These are phyloP conservation scores for Debaryomyces coudertii DNA, from an alignment of 1,139 yeast genomes.

Conservation along the genomic window DNA sequence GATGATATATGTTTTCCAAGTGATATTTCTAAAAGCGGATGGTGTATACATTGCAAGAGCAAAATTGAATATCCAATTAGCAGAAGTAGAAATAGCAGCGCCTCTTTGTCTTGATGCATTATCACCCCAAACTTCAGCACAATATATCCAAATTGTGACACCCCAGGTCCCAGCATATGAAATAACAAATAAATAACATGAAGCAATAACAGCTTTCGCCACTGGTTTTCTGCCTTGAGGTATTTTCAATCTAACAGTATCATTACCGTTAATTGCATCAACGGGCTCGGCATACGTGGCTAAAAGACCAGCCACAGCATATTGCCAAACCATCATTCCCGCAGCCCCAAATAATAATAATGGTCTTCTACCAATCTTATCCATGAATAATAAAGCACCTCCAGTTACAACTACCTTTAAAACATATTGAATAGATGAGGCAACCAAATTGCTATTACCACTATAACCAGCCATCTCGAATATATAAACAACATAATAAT, in stretches of 20 bases:
- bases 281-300: slow-evolving; percentile 46
- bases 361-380: slow-evolving; percentile 57
- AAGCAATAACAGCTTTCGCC: slow-evolving; percentile 53
- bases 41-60: slow-evolving; percentile 51
- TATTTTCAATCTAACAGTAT: slow-evolving; percentile 43
- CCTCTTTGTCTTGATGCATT: slow-evolving; percentile 55
- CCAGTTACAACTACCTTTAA: slow-evolving; percentile 44
- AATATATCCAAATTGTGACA: slow-evolving; percentile 55
- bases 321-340: slow-evolving; percentile 46
- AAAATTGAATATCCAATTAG: slow-evolving; percentile 51
- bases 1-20: slow-evolving; percentile 51
- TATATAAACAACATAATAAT: slow-evolving; percentile 39
- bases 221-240: slow-evolving; percentile 38
- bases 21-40: slow-evolving; percentile 46
- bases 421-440: slow-evolving; percentile 39
- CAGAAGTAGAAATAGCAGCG: slow-evolving; percentile 49
- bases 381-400: slow-evolving; percentile 48
- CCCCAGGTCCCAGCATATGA: slow-evolving; percentile 58
- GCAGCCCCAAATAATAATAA: slow-evolving; percentile 46
- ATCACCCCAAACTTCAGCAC: slow-evolving; percentile 52
- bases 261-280: slow-evolving; percentile 32
- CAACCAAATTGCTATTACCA: slow-evolving; percentile 30
- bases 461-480: slow-evolving; percentile 37
- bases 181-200: slow-evolving; percentile 51
- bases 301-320: slow-evolving; percentile 50